Percentiles rank a stretch among this genome's conserved stretches.
Evolutionary conservation across 495 filamentous ascomycete species (phyloP).

Genomic region (Bryoglossum gracile): DNA sequence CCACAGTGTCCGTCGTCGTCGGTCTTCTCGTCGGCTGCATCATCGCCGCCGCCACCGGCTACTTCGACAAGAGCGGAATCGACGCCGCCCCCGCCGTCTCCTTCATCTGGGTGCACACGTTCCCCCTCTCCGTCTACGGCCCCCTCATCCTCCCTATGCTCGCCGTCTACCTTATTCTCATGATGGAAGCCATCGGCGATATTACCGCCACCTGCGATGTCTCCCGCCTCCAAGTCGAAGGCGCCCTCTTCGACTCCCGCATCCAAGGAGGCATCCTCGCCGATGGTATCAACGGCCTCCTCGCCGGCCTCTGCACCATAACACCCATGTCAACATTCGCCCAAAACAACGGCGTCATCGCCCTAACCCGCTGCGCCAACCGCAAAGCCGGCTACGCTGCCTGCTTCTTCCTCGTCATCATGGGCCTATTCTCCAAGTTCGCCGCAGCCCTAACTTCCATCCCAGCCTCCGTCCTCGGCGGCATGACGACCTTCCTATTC

Average conservation of each 20-base stretch:
- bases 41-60: slow-evolving; percentile 75
- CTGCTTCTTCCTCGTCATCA: slow-evolving; percentile 74
- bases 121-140: slow-evolving; percentile 71
- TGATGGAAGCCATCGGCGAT: slow-evolving; percentile 85
- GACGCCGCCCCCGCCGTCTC: slow-evolving; percentile 63
- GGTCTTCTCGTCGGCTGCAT: slow-evolving; percentile 83
- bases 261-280: slow-evolving; percentile 86
- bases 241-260: slow-evolving; percentile 72
- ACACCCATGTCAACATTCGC: slow-evolving; percentile 34
- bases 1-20: slow-evolving; percentile 62
- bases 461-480: slow-evolving; percentile 72
- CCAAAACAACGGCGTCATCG: slow-evolving; percentile 91
- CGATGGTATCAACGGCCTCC: slow-evolving; percentile 74
- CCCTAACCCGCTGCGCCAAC: slow-evolving; percentile 83
- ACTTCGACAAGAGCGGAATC: slow-evolving; percentile 69
- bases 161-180: slow-evolving; percentile 80
- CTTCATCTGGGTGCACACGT: slow-evolving; percentile 90
- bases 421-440: slow-evolving; percentile 90
- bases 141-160: slow-evolving; percentile 78
- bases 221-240: slow-evolving; percentile 74
- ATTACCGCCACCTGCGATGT: slow-evolving; percentile 75
- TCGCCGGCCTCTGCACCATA: slow-evolving; percentile 69
- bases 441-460: slow-evolving; percentile 83
- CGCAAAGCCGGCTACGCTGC: slow-evolving; percentile 72
- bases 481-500: slow-evolving; percentile 94